Conservation (phyloP, 176 grass and related monocot genomes). For the Coix lacrymajobi region DNA sequence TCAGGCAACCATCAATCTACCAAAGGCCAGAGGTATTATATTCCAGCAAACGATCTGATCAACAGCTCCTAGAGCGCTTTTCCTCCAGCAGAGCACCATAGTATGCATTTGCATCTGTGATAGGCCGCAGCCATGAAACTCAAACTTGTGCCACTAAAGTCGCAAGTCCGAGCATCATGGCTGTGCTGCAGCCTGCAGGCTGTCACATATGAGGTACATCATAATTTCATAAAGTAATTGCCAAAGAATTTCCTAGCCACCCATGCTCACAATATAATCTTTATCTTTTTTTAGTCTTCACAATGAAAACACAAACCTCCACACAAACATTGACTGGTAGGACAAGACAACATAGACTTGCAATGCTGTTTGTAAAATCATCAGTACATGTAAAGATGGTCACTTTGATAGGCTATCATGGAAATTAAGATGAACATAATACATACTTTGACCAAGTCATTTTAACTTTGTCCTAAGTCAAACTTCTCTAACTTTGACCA, state of each 20-base stretch:
- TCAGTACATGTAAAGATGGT: background rate
- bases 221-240: background rate
- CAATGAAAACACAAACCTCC: background rate
- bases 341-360: background rate
- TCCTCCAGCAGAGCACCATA: background rate
- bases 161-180: background rate
- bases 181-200: background rate
- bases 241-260: background rate
- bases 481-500: background rate
- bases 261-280: slow-evolving; percentile 2
- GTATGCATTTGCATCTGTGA: background rate
- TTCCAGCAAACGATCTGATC: background rate
- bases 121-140: background rate
- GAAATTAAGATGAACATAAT: background rate
- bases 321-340: background rate
- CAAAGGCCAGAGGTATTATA: background rate
- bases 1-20: background rate
- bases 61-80: background rate
- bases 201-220: background rate
- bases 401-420: background rate
- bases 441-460: background rate
- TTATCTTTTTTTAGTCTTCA: background rate
- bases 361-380: background rate
- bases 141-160: background rate
- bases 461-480: background rate